These are phyloP conservation scores for Aspergillus brasiliensis DNA, from an alignment of 2,329 filamentous ascomycete genomes.

Conservation along the genomic window DNA sequence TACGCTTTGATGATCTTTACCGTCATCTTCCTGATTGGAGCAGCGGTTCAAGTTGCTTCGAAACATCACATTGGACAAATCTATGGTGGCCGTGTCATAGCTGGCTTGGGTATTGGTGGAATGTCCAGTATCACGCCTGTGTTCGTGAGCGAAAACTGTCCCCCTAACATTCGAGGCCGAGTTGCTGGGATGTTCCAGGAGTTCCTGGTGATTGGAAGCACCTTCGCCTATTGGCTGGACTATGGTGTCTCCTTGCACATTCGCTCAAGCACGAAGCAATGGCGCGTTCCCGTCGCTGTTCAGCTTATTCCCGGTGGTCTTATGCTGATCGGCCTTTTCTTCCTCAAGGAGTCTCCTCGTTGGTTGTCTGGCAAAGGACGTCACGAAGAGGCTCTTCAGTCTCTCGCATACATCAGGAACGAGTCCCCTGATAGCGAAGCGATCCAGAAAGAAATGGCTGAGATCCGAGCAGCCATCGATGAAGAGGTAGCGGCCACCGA, in stretches of 20 bases:
- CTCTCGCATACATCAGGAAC: slow-evolving; percentile 41
- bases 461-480: slow-evolving; percentile 44
- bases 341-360: slow-evolving; percentile 56
- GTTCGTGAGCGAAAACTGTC: slow-evolving; percentile 40
- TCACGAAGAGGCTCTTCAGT: slow-evolving; percentile 45
- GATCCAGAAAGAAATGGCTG: slow-evolving; percentile 39
- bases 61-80: slow-evolving; percentile 35
- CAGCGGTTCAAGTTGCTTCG: slow-evolving; percentile 36
- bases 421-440: slow-evolving; percentile 28
- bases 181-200: slow-evolving; percentile 42
- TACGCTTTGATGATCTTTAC: slow-evolving; percentile 39
- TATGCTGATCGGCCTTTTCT: slow-evolving; percentile 53
- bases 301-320: slow-evolving; percentile 56
- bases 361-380: slow-evolving; percentile 58
- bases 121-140: slow-evolving; percentile 44
- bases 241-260: slow-evolving; percentile 53
- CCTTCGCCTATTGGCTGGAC: slow-evolving; percentile 56
- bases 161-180: slow-evolving; percentile 35
- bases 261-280: slow-evolving; percentile 50
- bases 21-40: slow-evolving; percentile 38
- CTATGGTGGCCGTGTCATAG: slow-evolving; percentile 42
- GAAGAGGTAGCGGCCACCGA: slow-evolving; percentile 45
- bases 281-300: slow-evolving; percentile 56
- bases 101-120: slow-evolving; percentile 40
- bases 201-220: slow-evolving; percentile 47